phyloP scores from a whole-genome alignment of 176 grass and related monocot species.

The Dactylis glomerata region DNA sequence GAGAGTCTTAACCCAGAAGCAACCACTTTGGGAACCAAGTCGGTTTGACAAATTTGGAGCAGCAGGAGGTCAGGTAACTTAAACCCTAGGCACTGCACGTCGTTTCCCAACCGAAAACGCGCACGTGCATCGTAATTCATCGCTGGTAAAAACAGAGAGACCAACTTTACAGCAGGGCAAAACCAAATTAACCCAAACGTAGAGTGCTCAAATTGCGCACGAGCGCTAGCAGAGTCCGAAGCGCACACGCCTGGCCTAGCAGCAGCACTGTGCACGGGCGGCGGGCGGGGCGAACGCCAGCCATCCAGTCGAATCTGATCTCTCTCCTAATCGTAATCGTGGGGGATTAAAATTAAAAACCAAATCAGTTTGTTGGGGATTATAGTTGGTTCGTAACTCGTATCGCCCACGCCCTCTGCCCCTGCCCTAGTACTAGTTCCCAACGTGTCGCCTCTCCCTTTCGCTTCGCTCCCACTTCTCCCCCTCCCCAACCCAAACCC shows the following conservation, averaged over 20 bases:
- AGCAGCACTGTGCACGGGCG: background rate
- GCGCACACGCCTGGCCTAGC: background rate
- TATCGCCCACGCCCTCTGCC: slow-evolving; percentile 15
- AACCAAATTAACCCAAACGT: background rate
- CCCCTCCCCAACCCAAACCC: slow-evolving; percentile 34
- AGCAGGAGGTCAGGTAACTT: background rate
- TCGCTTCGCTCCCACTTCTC: slow-evolving; percentile 40
- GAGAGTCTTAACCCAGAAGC: background rate
- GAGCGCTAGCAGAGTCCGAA: background rate
- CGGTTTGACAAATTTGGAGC: background rate
- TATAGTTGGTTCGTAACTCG: slow-evolving; percentile 5
- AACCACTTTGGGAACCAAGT: background rate
- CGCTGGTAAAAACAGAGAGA: background rate
- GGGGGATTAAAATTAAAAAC: background rate
- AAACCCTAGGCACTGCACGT: no score
- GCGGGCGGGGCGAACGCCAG: slow-evolving; percentile 32
- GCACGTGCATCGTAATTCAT: background rate
- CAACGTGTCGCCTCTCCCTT: background rate
- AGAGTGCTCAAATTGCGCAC: no score
- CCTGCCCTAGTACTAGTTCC: slow-evolving; percentile 1
- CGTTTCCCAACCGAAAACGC: no score
- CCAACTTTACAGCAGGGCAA: no score
- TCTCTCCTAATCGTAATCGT: background rate
- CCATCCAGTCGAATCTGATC: slow-evolving; percentile 30
- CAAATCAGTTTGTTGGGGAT: background rate